Conservation (phyloP, 2,329 filamentous ascomycete genomes). For the Chrysosphaeria jannelii region DNA sequence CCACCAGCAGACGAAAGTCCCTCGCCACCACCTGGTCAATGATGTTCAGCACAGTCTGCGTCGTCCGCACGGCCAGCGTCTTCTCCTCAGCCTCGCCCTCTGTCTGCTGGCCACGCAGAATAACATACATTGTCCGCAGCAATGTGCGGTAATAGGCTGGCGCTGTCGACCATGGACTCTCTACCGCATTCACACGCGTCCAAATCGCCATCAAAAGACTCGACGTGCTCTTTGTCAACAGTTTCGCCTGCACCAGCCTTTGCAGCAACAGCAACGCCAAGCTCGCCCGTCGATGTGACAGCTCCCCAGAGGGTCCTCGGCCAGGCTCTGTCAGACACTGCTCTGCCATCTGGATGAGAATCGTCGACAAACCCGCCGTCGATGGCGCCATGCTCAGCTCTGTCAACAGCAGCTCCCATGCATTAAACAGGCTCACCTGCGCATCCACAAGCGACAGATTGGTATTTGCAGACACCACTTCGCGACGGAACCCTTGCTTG, state of each 20-base stretch:
- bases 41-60: conserved; percentile 44
- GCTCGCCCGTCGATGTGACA: conserved; percentile 43
- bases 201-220: conserved; percentile 20
- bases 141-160: conserved; percentile 55
- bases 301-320: conserved; percentile 43
- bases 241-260: conserved; percentile 31
- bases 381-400: conserved; percentile 38
- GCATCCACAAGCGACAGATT: conserved; percentile 83
- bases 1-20: conserved; percentile 56
- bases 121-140: conserved; percentile 59
- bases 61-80: conserved; percentile 14
- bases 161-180: conserved; percentile 19
- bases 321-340: conserved; percentile 38
- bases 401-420: conserved; percentile 67
- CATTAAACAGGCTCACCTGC: conserved; percentile 59
- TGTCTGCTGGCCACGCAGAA: conserved; percentile 23
- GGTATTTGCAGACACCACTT: conserved; percentile 64
- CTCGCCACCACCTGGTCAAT: conserved; percentile 49
- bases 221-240: conserved; percentile 19
- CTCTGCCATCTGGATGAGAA: conserved; percentile 40
- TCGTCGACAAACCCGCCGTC: conserved; percentile 15
- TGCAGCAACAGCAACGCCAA: conserved; percentile 62
- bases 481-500: conserved; percentile 35
- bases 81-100: neutral
- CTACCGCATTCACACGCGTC: conserved; percentile 20